Evolutionary conservation across 768 basidiomycete species (phyloP), one percentile per base, ranked within the genome.

Genomic region (Cystoderma amianthinum): DNA sequence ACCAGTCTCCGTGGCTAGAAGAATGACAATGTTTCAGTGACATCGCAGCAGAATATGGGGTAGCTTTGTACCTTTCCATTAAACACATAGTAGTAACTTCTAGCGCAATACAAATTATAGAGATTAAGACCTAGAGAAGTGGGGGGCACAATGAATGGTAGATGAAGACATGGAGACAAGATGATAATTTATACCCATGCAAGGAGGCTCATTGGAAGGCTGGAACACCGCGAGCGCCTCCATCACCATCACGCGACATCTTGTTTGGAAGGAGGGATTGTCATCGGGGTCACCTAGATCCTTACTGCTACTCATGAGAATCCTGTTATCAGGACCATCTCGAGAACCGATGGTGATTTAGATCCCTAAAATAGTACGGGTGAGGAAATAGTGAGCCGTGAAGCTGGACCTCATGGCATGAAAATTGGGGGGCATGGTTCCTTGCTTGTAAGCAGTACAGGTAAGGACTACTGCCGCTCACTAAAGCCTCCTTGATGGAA

Each of bases 81-180:
- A 43, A 22, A 32, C 13, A 43, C 20, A 22, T 35, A 42, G 35
- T 41, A 22, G 39, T 39, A 43, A 52, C 50, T 18, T 48, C 37
- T 5, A 51, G 50, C 49, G 79, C 78, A 75, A 71, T 70, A 80
- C 79, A 52, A 72, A 69, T 55, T 81, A 22, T 45, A 43, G 51
- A 37, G 11, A 44, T 24, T 41, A 28, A 24, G 18, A 21, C 19
- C 38, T n/a, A 24, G 23, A 24, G 9, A 11, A 10, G 11, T 16
- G 12, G 20, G 7, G 19, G 38, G 16, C 11, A 10, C 10, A 11
- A 19, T 18, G 21, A 38, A 28, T 32, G 42, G 22, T 22, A 39
- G 30, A 44, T 43, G 30, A 32, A 20, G 24, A 4, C 10, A 16
- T 36, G 43, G 45, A 41, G 46, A 48, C 52, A 56, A 53, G 52